Percentiles rank a stretch among this genome's conserved stretches.
phyloP scores from a whole-genome alignment of 2,329 filamentous ascomycete species.

The Alternaria solani region DNA sequence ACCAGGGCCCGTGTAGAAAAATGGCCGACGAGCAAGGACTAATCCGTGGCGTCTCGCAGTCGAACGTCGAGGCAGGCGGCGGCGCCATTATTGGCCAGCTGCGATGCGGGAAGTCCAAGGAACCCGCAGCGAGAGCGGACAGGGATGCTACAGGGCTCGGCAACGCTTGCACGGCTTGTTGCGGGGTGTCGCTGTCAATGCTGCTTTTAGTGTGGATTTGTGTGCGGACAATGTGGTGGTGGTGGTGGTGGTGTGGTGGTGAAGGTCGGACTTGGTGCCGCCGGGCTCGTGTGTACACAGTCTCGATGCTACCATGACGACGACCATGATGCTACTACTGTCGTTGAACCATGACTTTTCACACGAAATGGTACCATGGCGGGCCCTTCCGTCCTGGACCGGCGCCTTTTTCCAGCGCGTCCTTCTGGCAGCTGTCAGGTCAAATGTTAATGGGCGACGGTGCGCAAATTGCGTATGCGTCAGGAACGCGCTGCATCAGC shows the following conservation, averaged over 20 bases:
- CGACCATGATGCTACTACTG: constrained; percentile 14
- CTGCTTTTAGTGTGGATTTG: constrained; percentile 36
- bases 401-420: constrained; percentile 38
- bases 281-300: constrained; percentile 29
- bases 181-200: constrained; percentile 48
- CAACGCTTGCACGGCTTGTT: constrained; percentile 51
- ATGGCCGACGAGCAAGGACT: constrained; percentile 52
- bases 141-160: constrained; percentile 50
- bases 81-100: constrained; percentile 49
- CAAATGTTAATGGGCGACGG: constrained; percentile 42
- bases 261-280: constrained; percentile 30
- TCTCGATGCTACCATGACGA: constrained; percentile 28
- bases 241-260: constrained; percentile 26
- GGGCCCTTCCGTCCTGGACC: constrained; percentile 13
- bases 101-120: constrained; percentile 50
- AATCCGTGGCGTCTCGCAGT: constrained; percentile 50
- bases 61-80: constrained; percentile 44
- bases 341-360: constrained; percentile 39
- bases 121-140: constrained; percentile 41
- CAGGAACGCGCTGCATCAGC: constrained; percentile 54
- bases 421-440: constrained; percentile 46
- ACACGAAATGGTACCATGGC: neutral
- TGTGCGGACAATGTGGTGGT: constrained; percentile 26
- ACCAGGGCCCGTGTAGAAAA: constrained; percentile 49
- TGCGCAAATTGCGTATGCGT: constrained; percentile 54